Base-by-base conservation (phyloP, 306 rosid genomes). In the Prunus mume region DNA sequence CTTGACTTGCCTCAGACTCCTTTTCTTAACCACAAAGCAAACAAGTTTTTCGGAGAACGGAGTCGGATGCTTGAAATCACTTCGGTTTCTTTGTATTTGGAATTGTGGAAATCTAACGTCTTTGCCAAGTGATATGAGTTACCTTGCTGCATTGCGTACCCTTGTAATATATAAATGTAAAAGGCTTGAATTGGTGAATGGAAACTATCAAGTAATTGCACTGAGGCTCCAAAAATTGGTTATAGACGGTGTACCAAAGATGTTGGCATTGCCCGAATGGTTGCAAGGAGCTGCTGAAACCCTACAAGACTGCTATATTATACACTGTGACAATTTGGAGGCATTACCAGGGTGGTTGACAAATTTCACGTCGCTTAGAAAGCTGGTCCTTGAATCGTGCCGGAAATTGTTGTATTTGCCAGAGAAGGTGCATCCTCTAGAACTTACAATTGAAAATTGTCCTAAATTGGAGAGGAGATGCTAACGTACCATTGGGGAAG, bases 1-100 rank as follows among this genome's bases (percentile, higher is more conserved):
- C 38, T 68, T 68, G 72, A 68, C 22, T 12, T 43, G 56, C 56
- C 72, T 68, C 56, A 11, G 50, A 24, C 13, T 22, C 3, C 54
- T 68, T 49, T 0, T 12, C 6, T 19, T 68, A 14, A 68, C n/a
- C n/a, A 68, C 56, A 1, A 68, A 19, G 17, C 32, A 43, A 50
- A 12, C 17, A 46, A 43, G 55, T 15, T 47, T 69, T 69, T 20
- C 11, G 2, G 58, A 25, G 9, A 69, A 49, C 2, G 60, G 61
- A 15, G 54, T 47, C 19, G 61, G 27, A 47, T 69, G 73, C 13
- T 13, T 68, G 72, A 68, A 25, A n/a, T 68, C 56, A 41, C 72
- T 68, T 24, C 72, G 38, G 10, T 9, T 27, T 4, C 34, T 68
- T 3, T 0, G 2, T 9, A 68, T 68, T 45, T 9, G 1, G 4